phyloP scores from a whole-genome alignment of 2,329 filamentous ascomycete species.

The Amesomyces nigricolor region DNA sequence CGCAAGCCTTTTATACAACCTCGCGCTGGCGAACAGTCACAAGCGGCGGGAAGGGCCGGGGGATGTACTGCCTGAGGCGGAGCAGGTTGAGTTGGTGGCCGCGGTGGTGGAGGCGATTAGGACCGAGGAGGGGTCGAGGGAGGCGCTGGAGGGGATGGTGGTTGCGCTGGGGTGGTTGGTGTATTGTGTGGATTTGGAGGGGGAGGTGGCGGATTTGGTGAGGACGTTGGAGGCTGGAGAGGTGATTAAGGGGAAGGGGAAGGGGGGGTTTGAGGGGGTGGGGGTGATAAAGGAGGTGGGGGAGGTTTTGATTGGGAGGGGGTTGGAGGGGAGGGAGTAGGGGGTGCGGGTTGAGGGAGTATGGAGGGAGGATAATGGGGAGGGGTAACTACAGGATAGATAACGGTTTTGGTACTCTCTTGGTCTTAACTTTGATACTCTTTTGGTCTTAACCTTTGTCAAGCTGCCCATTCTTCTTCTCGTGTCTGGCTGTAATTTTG shows the following conservation, averaged over 20 bases:
- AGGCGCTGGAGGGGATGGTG: constrained; percentile 72
- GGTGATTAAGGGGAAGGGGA: constrained; percentile 54
- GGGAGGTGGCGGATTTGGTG: constrained; percentile 75
- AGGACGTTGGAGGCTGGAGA: constrained; percentile 68
- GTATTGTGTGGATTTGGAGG: constrained; percentile 63
- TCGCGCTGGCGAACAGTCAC: constrained; percentile 65
- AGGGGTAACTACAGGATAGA: too few relatives aligned
- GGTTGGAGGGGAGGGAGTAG: constrained; percentile 34
- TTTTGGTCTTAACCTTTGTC: too few relatives aligned
- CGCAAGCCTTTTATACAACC: constrained; percentile 76
- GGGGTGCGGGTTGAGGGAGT: not conserved
- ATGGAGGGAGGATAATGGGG: not conserved
- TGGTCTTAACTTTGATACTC: too few relatives aligned
- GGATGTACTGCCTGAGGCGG: constrained; percentile 58
- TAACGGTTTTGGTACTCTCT: not conserved
- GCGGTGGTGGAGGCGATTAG: constrained; percentile 69
- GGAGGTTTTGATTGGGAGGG: constrained; percentile 45
- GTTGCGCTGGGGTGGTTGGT: constrained; percentile 70
- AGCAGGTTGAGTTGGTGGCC: constrained; percentile 76
- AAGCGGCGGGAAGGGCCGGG: constrained; percentile 52
- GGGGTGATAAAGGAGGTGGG: constrained; percentile 53
- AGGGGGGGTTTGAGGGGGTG: constrained; percentile 47
- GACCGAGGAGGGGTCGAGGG: constrained; percentile 55
- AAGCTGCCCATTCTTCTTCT: too few relatives aligned
- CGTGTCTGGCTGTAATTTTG: too few relatives aligned